phyloP scores from a whole-genome alignment of 1,284 basidiomycete species.

The Pseudozyma sp. region DNA sequence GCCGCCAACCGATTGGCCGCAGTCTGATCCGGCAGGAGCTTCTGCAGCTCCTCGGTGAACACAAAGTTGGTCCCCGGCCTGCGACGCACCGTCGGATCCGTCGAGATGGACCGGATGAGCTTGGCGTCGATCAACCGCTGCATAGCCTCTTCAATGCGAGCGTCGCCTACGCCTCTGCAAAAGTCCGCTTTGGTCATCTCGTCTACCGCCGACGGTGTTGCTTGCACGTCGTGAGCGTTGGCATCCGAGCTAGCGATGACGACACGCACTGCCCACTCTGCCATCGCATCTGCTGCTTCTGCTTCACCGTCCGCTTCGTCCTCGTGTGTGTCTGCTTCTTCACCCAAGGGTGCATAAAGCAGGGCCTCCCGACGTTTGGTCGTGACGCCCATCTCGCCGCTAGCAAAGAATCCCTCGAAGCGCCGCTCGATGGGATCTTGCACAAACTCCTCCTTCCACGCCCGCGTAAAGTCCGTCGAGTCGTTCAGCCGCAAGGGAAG shows the following conservation, averaged over 20 bases:
- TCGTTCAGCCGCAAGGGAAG: conserved; percentile 34
- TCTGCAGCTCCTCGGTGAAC: conserved; percentile 32
- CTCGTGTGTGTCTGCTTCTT: neutral
- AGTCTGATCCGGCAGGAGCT: conserved; percentile 19
- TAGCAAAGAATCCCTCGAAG: conserved; percentile 25
- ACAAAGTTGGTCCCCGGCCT: conserved; percentile 51
- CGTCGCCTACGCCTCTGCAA: conserved; percentile 30
- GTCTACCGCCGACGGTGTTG: conserved; percentile 8
- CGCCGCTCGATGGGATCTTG: conserved; percentile 20
- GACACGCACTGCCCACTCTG: conserved; percentile 44
- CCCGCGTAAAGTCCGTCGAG: conserved; percentile 27
- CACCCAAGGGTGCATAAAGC: conserved; percentile 16
- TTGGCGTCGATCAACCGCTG: conserved; percentile 35
- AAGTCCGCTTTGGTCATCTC: conserved; percentile 32
- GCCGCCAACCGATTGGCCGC: conserved; percentile 11
- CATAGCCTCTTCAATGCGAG: conserved; percentile 41
- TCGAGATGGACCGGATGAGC: conserved; percentile 26
- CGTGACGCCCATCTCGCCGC: conserved; percentile 25
- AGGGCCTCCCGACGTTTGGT: conserved; percentile 35
- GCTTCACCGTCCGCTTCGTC: neutral
- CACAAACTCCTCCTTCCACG: conserved; percentile 40
- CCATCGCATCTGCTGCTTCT: conserved; percentile 11
- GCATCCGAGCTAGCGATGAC: conserved; percentile 14
- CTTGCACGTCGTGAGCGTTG: neutral
- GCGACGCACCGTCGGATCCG: conserved; percentile 32